Base-by-base conservation (phyloP, 75 land plant genomes). In the Pinus taeda region DNA sequence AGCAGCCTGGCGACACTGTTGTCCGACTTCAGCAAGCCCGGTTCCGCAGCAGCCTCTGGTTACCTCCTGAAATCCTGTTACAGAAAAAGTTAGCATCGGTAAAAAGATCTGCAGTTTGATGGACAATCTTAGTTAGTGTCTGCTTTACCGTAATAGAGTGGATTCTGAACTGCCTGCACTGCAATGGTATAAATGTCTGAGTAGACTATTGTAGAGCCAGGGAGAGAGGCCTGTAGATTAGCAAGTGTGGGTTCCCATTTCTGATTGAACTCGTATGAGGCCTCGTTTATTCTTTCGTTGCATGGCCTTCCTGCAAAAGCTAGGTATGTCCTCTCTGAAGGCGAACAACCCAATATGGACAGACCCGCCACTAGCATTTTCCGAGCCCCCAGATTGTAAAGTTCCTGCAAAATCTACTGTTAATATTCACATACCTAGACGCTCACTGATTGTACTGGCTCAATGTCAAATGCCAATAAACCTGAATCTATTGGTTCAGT, bases 1-100 rank as follows among this genome's bases (percentile, higher is more conserved):
- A 9, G 75, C 66, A 5, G 67, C 36, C 18, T 74, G 76, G 15
- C 65, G 60, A 76, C 90, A 88, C 30, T 74, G 29, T 67, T 70
- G 22, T 14, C 76, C 79, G 11, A 63, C 55, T 59, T 90, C 92
- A 3, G 83, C 30, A 17, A 74, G 30, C 2, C 90, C 87, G 13
- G 90, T 84, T 5, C 92, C 92, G 36, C 92, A 90, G 73, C 92
- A 90, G 11, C 85, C 87, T 11, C 56, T 59, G 30, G 59, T 81
- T 26, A 75, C 59, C 74, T 77, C 81, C 8, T 26, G 42, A 60
- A 87, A 82, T 56, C 89, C 91, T 89, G 79, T 2, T 8, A 45
- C 49, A 45, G 9, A 45, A 45, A 45, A 1, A 45, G 49, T 45
- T 45, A 45, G 49, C 49, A 42, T 42, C 6, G 33, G 2, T 6